Base-by-base conservation (phyloP, 2,329 filamentous ascomycete species). In the Fusarium nygamai region DNA sequence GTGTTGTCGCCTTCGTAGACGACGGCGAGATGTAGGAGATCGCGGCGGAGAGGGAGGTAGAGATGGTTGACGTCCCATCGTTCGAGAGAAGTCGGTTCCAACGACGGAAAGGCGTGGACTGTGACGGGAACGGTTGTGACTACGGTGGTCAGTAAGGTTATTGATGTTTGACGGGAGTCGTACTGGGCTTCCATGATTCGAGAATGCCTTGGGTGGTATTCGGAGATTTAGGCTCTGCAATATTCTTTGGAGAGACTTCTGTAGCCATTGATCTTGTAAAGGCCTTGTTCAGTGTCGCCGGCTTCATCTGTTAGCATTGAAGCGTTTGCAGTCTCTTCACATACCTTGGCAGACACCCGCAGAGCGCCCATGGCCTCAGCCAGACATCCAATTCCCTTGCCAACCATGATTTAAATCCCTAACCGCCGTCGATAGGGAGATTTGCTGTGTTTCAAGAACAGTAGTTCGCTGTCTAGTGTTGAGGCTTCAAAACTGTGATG, bases 11-110 rank as follows among this genome's bases (percentile, higher is more conserved):
- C 96, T 85, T 99, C 96, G 87, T 93, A 98, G 77, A 98, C 86
- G 67, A 99, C 91, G 67, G 96, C 96, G 74, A 94, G 91, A 85
- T 99, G 96, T 61, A 99, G 91, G 74, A 99, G 91, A 83, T 99
- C 96, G 82, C 93, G 92, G 68, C 96, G 93, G 53, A 98, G 88
- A 6, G 96, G 96, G 39, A 98, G 90, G 80, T 93, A 87, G 50
- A 99, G 92, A 83, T 98, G 94, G 79, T 93, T 93, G 69, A 91
- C 86, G 46, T 93, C 92, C 87, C 95, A 98, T 78, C 90, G 85
- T 81, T 94, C 90, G 82, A 97, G 92, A 58, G 90, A 87, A 56
- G 91, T 86, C 31, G 96, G 96, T 83, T 98, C 95, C 84, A 98
- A 91, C 17, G 91, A 90, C 41, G 96, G 96, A 86, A 98, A 99